Base-by-base conservation (phyloP, 2,329 filamentous ascomycete genomes). In the Ceratocystis diversiconidia region DNA sequence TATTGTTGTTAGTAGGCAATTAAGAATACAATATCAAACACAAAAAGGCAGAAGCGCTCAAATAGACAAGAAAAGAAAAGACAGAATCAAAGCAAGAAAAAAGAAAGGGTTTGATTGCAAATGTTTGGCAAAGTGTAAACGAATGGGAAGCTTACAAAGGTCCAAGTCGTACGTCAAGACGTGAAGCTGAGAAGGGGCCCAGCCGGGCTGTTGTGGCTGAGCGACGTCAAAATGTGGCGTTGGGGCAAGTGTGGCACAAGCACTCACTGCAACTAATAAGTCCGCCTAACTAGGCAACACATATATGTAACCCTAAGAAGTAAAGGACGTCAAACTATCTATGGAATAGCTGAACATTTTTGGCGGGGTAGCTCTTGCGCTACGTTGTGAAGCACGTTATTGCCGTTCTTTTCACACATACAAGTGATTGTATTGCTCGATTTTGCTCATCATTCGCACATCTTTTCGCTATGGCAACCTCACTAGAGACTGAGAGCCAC, bases 401-500 rank as follows among this genome's bases (percentile, higher is more conserved):
- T 15, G 12, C 36, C 0, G 36, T 15, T 15, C 59, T 43, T 41
- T 48, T 60, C 25, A 44, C 43, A n/a, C 28, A 5, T 19, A 62
- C 1, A 61, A 30, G 12, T 61, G 5, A 36, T 12, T 61, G 32
- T 19, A 32, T 61, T 61, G 5, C 61, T 62, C 15, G 22, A 17
- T 46, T 44, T n/a, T 36, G 10, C 5, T 1, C 28, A 8, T 30
- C 5, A 32, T 50, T 25, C 7, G 36, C 22, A 32, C 17, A 22
- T 43, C 48, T 32, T 5, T 41, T 25, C 22, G 7, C 19, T 30
- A 60, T 30, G 25, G 48, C 32, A 22, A 28, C 30, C 28, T 22
- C n/a, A 43, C 48, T 62, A 32, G 73, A 74, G 66, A 76, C 79
- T 68, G 74, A 79, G 69, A 76, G 79, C 1, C 78, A 76, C 68